Conservation (phyloP, 2,329 filamentous ascomycete genomes). For the Cercospora janseana region DNA sequence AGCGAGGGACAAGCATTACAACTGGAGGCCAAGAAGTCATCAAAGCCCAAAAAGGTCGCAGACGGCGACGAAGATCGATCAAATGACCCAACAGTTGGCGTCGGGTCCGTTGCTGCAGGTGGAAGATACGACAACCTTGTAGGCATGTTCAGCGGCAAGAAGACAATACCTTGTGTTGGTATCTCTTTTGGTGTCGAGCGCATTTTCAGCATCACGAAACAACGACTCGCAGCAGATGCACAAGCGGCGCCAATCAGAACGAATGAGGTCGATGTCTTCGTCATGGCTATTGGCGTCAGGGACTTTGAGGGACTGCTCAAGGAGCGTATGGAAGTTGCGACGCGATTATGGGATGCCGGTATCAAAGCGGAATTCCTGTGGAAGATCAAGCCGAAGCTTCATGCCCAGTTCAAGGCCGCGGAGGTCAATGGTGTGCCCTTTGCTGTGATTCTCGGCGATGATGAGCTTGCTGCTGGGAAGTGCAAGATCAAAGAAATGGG, state of each 20-base stretch:
- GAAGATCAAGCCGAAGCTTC: constrained; percentile 87
- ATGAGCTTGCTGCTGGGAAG: constrained; percentile 79
- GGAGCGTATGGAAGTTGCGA: constrained; percentile 78
- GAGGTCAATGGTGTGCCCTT: constrained; percentile 78
- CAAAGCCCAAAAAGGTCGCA: constrained; percentile 43
- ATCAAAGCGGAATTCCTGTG: constrained; percentile 88
- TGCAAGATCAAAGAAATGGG: constrained; percentile 86
- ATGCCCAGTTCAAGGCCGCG: constrained; percentile 86
- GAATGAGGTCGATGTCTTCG: constrained; percentile 83
- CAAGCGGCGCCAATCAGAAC: constrained; percentile 56
- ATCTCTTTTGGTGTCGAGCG: constrained; percentile 94
- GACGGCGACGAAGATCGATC: constrained; percentile 65
- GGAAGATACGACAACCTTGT: constrained; percentile 91
- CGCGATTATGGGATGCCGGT: constrained; percentile 77
- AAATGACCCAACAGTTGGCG: constrained; percentile 74
- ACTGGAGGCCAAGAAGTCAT: constrained; percentile 52
- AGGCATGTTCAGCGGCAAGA: constrained; percentile 78
- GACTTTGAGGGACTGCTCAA: constrained; percentile 75
- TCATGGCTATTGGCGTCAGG: constrained; percentile 93
- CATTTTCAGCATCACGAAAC: constrained; percentile 89
- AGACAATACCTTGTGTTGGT: constrained; percentile 82
- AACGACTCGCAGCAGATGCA: constrained; percentile 64
- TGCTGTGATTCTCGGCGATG: constrained; percentile 84
- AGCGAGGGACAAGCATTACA: constrained; percentile 46
- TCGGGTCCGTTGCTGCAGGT: constrained; percentile 85